These are phyloP conservation scores for Heritiera littoralis DNA, from an alignment of 345 rosid genomes.

Conservation along the genomic window DNA sequence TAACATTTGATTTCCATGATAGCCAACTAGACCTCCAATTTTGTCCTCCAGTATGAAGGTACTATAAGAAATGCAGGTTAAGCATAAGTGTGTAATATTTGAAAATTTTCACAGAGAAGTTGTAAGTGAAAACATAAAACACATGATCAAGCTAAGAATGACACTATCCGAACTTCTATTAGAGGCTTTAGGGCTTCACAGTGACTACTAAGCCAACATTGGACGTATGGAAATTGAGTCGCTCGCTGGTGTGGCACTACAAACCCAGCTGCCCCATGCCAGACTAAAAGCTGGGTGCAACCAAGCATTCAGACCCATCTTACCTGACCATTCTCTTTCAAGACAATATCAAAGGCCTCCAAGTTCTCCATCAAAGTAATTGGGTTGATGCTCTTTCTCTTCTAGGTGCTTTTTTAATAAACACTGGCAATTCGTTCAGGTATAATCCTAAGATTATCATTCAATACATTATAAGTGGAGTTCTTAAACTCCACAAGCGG, in stretches of 20 bases:
- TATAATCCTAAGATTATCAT: background rate
- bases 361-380: slow-evolving; percentile 38
- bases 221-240: slow-evolving; percentile 50
- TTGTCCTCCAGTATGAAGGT: slow-evolving; percentile 45
- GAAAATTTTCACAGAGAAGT: slow-evolving; percentile 31
- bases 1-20: slow-evolving; percentile 44
- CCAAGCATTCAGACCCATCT: slow-evolving; percentile 49
- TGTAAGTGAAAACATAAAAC: slow-evolving; percentile 39
- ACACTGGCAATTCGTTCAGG: slow-evolving; percentile 57
- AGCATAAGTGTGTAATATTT: background rate
- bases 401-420: slow-evolving; percentile 40
- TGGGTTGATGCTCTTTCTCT: slow-evolving; percentile 48
- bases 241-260: slow-evolving; percentile 40
- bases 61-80: slow-evolving; percentile 7
- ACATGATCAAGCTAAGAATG: slow-evolving; percentile 31
- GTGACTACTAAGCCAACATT: slow-evolving; percentile 33
- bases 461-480: no score
- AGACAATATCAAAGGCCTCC: slow-evolving; percentile 49
- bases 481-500: no score
- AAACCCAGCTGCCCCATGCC: slow-evolving; percentile 54
- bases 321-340: slow-evolving; percentile 52
- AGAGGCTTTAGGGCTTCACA: slow-evolving; percentile 45
- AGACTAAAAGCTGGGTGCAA: slow-evolving; percentile 42
- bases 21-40: slow-evolving; percentile 32
- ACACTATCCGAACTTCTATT: slow-evolving; percentile 39